Evolutionary conservation across 2,329 filamentous ascomycete genomes (phyloP), one percentile per base, ranked within the genome.

Genomic region (Fusarium sororula): DNA sequence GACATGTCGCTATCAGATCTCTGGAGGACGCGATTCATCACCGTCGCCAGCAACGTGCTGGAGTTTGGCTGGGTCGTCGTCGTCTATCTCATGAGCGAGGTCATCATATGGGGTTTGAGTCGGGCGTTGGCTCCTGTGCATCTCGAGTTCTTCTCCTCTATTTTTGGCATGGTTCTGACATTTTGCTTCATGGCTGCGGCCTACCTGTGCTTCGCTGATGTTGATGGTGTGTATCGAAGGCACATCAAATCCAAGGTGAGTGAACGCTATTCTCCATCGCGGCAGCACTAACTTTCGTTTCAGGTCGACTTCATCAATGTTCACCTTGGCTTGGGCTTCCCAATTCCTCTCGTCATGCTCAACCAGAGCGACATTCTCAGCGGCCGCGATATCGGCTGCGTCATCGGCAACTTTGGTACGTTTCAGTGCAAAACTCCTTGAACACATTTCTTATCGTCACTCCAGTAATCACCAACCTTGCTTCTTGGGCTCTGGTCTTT

Each of bases 241-340:
- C 73, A 76, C 45, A 72, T 85, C 62, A 82, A 81, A 66, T 64
- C 75, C 42, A 83, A 82, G 78, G 83, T 84, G 41, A 69, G 32
- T 41, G 13, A 30, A 8, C 15, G 6, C 20, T 7, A 17, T 4
- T n/a, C 22, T 13, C 6, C 9, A 18, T 11, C 5, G 2, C 14
- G 22, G 11, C 15, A 28, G 22, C 39, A 37, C 51, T 78, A 14
- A 76, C 66, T 24, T 35, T 6, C 17, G 8, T n/a, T 42, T 2
- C 56, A 88, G 86, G 81, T 87, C 28, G 83, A 88, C 54, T 82
- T 88, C 15, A 82, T 88, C 60, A 89, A 89, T 70, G 78, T 82
- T 6, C 85, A 89, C 75, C 83, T 89, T 72, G 86, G 87, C 0
- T 76, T 88, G 11, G 87, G 85, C 7, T 89, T 89, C 71, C 84